Conservation (phyloP, 768 basidiomycete species). For the Mycena albidolilacea region DNA sequence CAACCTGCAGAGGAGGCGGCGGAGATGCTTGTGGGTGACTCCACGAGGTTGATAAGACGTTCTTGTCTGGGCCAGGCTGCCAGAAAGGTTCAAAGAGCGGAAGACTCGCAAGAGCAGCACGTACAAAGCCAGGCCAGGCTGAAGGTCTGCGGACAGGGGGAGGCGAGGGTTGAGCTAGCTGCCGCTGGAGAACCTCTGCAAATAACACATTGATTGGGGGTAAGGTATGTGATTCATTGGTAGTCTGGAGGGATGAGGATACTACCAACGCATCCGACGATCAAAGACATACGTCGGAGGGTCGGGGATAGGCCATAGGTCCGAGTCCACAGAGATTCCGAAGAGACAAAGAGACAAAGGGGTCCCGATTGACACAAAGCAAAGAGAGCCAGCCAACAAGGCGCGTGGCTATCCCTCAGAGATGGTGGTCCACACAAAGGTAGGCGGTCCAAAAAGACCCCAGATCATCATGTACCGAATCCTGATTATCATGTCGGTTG, state of each 20-base stretch:
- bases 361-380: neutral
- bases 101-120: slow-evolving; percentile 19
- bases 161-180: slow-evolving; percentile 27
- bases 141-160: slow-evolving; percentile 36
- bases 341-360: slow-evolving; percentile 22
- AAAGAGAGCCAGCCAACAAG: slow-evolving; percentile 18
- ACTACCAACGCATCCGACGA: neutral
- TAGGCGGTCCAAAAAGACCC: slow-evolving; percentile 16
- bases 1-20: slow-evolving; percentile 37
- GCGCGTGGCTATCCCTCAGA: slow-evolving; percentile 4
- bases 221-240: slow-evolving; percentile 17
- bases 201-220: slow-evolving; percentile 38
- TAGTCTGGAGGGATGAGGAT: slow-evolving; percentile 15
- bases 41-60: slow-evolving; percentile 19
- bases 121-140: slow-evolving; percentile 40
- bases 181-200: slow-evolving; percentile 38
- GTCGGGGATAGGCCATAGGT: slow-evolving; percentile 21
- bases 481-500: slow-evolving; percentile 31
- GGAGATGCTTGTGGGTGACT: slow-evolving; percentile 10
- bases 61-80: slow-evolving; percentile 39
- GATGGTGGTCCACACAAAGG: neutral
- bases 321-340: neutral
- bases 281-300: slow-evolving; percentile 34
- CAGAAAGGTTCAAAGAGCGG: slow-evolving; percentile 1
- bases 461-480: slow-evolving; percentile 19